Base-by-base conservation (phyloP, 208 protist species). In the Perkinsela sp. region DNA sequence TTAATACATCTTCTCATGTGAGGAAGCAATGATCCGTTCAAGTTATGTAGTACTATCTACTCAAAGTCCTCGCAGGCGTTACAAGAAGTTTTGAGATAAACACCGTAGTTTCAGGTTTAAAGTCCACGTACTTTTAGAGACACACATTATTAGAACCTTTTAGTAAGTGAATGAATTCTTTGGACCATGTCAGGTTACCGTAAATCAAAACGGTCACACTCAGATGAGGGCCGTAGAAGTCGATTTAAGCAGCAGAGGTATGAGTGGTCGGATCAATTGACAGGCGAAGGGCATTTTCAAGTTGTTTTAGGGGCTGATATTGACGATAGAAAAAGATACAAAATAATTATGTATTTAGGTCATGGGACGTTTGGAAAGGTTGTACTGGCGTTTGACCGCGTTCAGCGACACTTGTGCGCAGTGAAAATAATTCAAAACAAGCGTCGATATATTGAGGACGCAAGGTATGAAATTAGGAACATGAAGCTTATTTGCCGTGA, bases 251-350 rank as follows among this genome's bases (percentile, higher is more conserved):
- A 90, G 77, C 77, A 87, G 6, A 90, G 81, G 13, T 88, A 89
- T 69, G 76, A 80, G 16, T 74, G 86, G 29, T 82, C 83, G 1
- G 74, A 86, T 68, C 86, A 91, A 72, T 84, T 81, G 73, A 88
- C 84, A 72, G 83, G 90, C 74, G 80, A 87, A 72, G 86, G 86
- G 29, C 86, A 91, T 75, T 91, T 89, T 72, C 84, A 89, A 76
- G 82, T 91, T 57, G 84, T 90, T 68, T 78, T 89, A 57, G 86
- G 86, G 67, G 82, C 89, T 74, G 81, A 89, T 73, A 83, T 91
- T 70, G 83, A 89, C 69, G 85, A 84, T 30, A 85, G 82, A 69
- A 72, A 83, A 71, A 79, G 85, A 29, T 89, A 84, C 77, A 89
- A 91, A 74, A 90, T 91, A 66, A 81, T 91, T n/a, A 85, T 80